Conservation (phyloP, 805 yeast genomes). For the Maudiozyma barnettii region DNA sequence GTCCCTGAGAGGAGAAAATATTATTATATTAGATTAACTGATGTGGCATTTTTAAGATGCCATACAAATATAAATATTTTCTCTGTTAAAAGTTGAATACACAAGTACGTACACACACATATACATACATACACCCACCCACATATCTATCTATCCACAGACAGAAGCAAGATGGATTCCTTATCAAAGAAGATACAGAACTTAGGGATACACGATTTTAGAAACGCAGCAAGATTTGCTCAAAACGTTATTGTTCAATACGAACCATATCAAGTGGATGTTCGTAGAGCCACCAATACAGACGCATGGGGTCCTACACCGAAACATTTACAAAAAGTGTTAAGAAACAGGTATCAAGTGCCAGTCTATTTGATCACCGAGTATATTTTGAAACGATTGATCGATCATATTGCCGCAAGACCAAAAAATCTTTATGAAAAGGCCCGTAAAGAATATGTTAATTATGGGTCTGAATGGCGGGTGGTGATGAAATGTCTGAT, state of each 20-base stretch:
- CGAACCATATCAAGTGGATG: slow-evolving; percentile 30
- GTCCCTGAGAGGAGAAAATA: too few relatives aligned
- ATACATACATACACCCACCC: too few relatives aligned
- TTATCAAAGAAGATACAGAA: slow-evolving; percentile 28
- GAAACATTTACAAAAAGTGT: slow-evolving; percentile 32
- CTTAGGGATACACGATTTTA: slow-evolving; percentile 31
- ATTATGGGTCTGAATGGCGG: slow-evolving; percentile 34
- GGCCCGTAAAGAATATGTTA: slow-evolving; percentile 33
- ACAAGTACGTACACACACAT: too few relatives aligned
- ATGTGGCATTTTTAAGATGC: neutral
- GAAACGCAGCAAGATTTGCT: slow-evolving; percentile 33
- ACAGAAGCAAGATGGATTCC: slow-evolving; percentile 22
- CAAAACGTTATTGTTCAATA: slow-evolving; percentile 33
- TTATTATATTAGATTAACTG: too few relatives aligned
- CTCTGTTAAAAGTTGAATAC: too few relatives aligned
- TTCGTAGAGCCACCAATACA: slow-evolving; percentile 40
- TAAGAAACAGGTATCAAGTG: slow-evolving; percentile 23
- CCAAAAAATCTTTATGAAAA: slow-evolving; percentile 31
- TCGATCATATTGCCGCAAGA: slow-evolving; percentile 30
- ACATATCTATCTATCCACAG: too few relatives aligned
- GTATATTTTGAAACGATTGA: slow-evolving; percentile 29
- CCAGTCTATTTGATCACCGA: slow-evolving; percentile 27
- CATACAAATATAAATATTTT: too few relatives aligned
- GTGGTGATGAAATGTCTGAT: slow-evolving; percentile 32
- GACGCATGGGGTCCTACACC: slow-evolving; percentile 47